Evolutionary conservation across 1,139 yeast genomes (phyloP).

Genomic region (Yamadazyma jaroonii): DNA sequence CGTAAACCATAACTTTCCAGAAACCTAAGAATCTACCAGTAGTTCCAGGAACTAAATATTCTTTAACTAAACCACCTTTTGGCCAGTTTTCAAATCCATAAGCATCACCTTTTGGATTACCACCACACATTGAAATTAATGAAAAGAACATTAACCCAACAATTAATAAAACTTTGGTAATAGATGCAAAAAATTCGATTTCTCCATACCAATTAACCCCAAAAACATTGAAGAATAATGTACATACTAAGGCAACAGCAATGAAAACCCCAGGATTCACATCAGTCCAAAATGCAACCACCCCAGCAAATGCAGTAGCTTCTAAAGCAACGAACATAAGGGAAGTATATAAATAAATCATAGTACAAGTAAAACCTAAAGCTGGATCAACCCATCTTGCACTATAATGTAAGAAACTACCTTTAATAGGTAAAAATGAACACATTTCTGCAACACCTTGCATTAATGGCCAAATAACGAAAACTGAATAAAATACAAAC

Average conservation of each 20-base stretch:
- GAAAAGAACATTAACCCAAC: constrained; percentile 40
- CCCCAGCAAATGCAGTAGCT: constrained; percentile 33
- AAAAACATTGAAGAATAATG: constrained; percentile 28
- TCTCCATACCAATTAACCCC: constrained; percentile 43
- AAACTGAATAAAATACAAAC: constrained; percentile 30
- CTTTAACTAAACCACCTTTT: constrained; percentile 34
- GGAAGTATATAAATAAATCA: constrained; percentile 35
- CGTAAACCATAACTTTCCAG: constrained; percentile 35
- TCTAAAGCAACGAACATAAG: constrained; percentile 39
- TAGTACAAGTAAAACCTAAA: constrained; percentile 36
- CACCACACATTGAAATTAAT: constrained; percentile 40
- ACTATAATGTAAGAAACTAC: constrained; percentile 35
- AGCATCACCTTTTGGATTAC: constrained; percentile 34
- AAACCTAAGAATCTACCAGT: constrained; percentile 37
- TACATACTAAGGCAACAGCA: constrained; percentile 27
- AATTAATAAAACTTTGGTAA: constrained; percentile 36
- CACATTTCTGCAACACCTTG: constrained; percentile 42
- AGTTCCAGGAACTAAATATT: constrained; percentile 27
- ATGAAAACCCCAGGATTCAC: constrained; percentile 35
- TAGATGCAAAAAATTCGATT: constrained; percentile 35
- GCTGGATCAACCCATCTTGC: constrained; percentile 42
- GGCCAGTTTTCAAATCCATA: constrained; percentile 37
- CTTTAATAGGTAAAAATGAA: constrained; percentile 37
- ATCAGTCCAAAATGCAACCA: constrained; percentile 41
- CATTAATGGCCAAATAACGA: constrained; percentile 41